These are phyloP conservation scores for Epichloe uncinata DNA, from an alignment of 2,329 filamentous ascomycete genomes.

Conservation along the genomic window DNA sequence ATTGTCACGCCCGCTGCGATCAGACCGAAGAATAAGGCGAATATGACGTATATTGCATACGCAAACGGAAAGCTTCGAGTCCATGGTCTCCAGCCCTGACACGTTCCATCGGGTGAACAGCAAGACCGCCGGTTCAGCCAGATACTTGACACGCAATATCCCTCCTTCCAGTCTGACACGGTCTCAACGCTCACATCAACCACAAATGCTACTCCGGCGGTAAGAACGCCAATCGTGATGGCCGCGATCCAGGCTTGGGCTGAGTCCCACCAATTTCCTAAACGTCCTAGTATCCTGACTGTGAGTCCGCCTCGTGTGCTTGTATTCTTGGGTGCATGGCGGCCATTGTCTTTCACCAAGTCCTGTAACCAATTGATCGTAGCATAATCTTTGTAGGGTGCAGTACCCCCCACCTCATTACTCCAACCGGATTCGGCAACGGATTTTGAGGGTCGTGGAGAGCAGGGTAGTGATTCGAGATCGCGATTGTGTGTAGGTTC, in stretches of 20 bases:
- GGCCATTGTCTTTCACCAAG: slow-evolving; percentile 43
- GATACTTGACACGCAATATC: slow-evolving; percentile 34
- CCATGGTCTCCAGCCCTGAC: slow-evolving; percentile 31
- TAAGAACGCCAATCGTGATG: slow-evolving; percentile 38
- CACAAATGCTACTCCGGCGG: slow-evolving; percentile 39
- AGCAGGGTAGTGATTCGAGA: not conserved
- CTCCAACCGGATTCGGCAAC: not conserved
- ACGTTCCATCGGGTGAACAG: slow-evolving; percentile 23
- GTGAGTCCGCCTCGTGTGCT: slow-evolving; percentile 26
- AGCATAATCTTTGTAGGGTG: slow-evolving; percentile 48
- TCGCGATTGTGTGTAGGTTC: not conserved
- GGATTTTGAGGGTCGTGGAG: not conserved
- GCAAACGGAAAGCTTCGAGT: slow-evolving; percentile 12
- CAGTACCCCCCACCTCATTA: not conserved
- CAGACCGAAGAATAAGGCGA: slow-evolving; percentile 14
- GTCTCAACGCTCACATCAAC: slow-evolving; percentile 42
- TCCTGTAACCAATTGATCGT: slow-evolving; percentile 52
- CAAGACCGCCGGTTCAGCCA: slow-evolving; percentile 36
- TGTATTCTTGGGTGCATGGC: slow-evolving; percentile 16
- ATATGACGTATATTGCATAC: slow-evolving; percentile 15
- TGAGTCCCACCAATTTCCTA: slow-evolving; percentile 26
- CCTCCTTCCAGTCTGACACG: slow-evolving; percentile 42
- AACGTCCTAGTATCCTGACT: slow-evolving; percentile 6
- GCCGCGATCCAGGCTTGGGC: slow-evolving; percentile 43
- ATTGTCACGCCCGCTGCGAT: slow-evolving; percentile 15